Percentiles rank a stretch among this genome's conserved stretches.
These are phyloP conservation scores for Parsonsia alboflavescens DNA, from an alignment of 257 asterid genomes.

Conservation along the genomic window DNA sequence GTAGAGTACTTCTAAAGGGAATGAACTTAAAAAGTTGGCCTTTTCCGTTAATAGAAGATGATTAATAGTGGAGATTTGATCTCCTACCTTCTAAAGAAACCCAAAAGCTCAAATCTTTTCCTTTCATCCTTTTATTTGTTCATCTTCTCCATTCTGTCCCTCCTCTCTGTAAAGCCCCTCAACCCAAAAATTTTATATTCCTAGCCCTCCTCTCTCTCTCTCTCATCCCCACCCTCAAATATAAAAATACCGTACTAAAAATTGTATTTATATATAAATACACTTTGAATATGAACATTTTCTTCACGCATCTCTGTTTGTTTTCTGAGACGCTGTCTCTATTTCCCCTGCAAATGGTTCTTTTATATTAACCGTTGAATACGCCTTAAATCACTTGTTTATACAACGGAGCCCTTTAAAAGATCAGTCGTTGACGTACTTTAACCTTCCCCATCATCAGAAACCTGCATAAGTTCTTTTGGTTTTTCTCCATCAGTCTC, in stretches of 20 bases:
- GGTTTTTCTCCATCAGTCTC: constrained; percentile 7
- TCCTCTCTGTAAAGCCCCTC: constrained; percentile 55
- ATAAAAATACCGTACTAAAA: constrained; percentile 1
- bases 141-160: constrained; percentile 46
- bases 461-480: constrained; percentile 1
- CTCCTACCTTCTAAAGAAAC: constrained; percentile 14
- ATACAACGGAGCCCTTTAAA: constrained; percentile 16
- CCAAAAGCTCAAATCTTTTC: not conserved
- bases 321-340: constrained; percentile 44
- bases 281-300: constrained; percentile 15
- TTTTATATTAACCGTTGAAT: constrained; percentile 31
- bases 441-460: constrained; percentile 10
- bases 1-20: not conserved
- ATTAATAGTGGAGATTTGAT: constrained; percentile 29
- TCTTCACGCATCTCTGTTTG: constrained; percentile 20
- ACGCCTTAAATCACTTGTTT: constrained; percentile 25
- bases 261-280: not conserved
- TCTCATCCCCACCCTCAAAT: not conserved
- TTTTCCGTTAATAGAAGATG: constrained; percentile 4
- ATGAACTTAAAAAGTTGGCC: constrained; percentile 13
- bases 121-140: constrained; percentile 22
- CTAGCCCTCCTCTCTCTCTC: constrained; percentile 9
- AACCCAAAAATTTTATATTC: constrained; percentile 22
- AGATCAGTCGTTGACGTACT: constrained; percentile 28
- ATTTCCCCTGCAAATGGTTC: constrained; percentile 48